Conservation (phyloP, 257 asterid genomes). For the Echium plantagineum region DNA sequence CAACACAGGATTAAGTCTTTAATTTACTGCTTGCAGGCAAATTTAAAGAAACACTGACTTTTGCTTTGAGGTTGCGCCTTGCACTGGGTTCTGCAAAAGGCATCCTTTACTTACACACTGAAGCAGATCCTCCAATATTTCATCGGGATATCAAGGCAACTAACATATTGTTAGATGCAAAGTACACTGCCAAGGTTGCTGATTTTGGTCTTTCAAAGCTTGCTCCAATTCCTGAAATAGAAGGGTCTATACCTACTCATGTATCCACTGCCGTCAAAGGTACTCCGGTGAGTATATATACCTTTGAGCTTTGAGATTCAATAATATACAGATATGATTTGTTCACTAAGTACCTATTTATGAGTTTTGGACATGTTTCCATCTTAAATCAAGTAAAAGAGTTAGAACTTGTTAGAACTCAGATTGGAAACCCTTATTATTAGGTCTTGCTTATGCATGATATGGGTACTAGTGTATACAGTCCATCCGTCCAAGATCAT, state of each 20-base stretch:
- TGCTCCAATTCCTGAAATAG: slow-evolving; percentile 79
- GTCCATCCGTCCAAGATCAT: too few relatives aligned
- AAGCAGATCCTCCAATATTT: slow-evolving; percentile 96
- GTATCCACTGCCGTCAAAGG: slow-evolving; percentile 95
- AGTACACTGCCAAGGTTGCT: slow-evolving; percentile 71
- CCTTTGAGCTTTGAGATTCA: not conserved
- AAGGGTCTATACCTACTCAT: slow-evolving; percentile 62
- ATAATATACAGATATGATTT: not conserved
- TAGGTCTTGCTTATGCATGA: too few relatives aligned
- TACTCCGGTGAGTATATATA: slow-evolving; percentile 64
- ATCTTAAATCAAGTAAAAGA: too few relatives aligned
- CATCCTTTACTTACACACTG: slow-evolving; percentile 86
- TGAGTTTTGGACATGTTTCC: too few relatives aligned
- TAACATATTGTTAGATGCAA: slow-evolving; percentile 76
- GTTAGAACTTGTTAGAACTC: too few relatives aligned
- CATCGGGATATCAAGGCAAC: slow-evolving; percentile 98
- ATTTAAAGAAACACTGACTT: slow-evolving; percentile 40
- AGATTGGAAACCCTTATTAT: too few relatives aligned
- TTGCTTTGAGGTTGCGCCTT: slow-evolving; percentile 59
- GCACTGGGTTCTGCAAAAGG: slow-evolving; percentile 89
- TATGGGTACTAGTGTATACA: too few relatives aligned
- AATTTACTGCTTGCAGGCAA: slow-evolving; percentile 36
- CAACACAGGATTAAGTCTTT: not conserved
- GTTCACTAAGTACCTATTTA: not conserved
- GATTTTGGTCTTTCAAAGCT: slow-evolving; percentile 93